These are phyloP conservation scores for Aphanomyces invadans DNA, from an alignment of 352 stramenopile species.

Conservation along the genomic window DNA sequence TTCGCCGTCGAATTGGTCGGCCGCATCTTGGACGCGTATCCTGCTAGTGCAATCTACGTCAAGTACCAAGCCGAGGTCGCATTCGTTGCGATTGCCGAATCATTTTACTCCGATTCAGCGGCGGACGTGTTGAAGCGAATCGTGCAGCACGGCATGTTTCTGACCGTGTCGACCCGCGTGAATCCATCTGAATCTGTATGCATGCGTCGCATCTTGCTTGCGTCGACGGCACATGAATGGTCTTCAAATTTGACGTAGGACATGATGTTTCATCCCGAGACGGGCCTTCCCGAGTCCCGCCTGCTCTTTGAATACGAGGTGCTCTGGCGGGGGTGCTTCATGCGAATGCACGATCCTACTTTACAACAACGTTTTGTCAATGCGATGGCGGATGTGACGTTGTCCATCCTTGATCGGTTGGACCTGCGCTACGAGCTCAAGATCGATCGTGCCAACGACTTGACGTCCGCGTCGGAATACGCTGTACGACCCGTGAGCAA, in stretches of 20 bases:
- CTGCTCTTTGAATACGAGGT: constrained; percentile 71
- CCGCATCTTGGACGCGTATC: constrained; percentile 15
- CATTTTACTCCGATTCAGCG: constrained; percentile 32
- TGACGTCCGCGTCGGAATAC: constrained; percentile 40
- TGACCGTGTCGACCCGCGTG: constrained; percentile 60
- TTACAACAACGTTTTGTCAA: constrained; percentile 42
- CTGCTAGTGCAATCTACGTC: constrained; percentile 4
- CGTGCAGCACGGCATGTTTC: constrained; percentile 48
- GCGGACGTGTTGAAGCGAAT: constrained; percentile 44
- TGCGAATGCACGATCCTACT: not conserved
- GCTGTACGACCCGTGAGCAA: constrained; percentile 34
- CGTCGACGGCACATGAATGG: too few species aligned
- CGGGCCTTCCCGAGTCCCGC: constrained; percentile 54
- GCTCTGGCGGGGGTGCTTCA: constrained; percentile 36
- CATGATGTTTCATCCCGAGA: constrained; percentile 68
- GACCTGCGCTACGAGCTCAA: constrained; percentile 68
- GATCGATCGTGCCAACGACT: constrained; percentile 30
- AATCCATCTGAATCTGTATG: constrained; percentile 38
- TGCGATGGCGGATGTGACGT: constrained; percentile 39
- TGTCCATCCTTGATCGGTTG: constrained; percentile 43
- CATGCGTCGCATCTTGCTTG: not conserved
- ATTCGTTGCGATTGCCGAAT: constrained; percentile 36
- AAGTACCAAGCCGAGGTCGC: constrained; percentile 48
- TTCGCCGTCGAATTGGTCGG: constrained; percentile 4
- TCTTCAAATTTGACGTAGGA: constrained; percentile 26